A percentile compares a stretch with the other conserved stretches of the same genome.
These are phyloP conservation scores for Odonthalia washingtoniensis DNA, from an alignment of 31 red algal genomes.

Conservation along the genomic window DNA sequence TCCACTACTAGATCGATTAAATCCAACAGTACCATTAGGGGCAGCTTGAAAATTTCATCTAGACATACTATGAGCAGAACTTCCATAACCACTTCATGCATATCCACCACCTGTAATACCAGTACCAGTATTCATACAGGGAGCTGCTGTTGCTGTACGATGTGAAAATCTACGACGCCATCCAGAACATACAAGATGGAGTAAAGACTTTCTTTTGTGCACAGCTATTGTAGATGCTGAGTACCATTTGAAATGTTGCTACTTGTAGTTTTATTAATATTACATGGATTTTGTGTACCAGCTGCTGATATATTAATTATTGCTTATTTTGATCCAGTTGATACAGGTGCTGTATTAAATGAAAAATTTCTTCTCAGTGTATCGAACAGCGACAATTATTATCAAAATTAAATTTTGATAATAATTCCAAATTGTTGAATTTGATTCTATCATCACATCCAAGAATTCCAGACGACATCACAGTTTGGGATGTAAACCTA, in stretches of 20 bases:
- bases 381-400: no score
- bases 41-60: neutral
- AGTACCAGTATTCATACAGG: neutral
- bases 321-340: conserved; percentile 2
- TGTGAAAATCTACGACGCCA: conserved; percentile 41
- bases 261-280: no score
- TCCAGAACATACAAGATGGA: conserved; percentile 41
- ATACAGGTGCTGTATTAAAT: conserved; percentile 26
- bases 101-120: neutral
- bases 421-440: no score
- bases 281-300: no score
- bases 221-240: neutral
- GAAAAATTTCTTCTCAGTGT: conserved; percentile 32
- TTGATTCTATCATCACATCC: no score
- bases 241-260: no score
- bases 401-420: no score
- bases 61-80: neutral
- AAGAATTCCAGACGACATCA: no score
- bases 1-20: conserved; percentile 25
- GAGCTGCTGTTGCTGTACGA: neutral
- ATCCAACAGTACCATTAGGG: neutral
- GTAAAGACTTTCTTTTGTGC: conserved; percentile 11
- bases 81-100: neutral
- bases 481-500: no score
- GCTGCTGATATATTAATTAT: conserved; percentile 9